Evolutionary conservation across 345 rosid genomes (phyloP), one percentile per base, ranked within the genome.

Genomic region (Hibiscus tridactylites): DNA sequence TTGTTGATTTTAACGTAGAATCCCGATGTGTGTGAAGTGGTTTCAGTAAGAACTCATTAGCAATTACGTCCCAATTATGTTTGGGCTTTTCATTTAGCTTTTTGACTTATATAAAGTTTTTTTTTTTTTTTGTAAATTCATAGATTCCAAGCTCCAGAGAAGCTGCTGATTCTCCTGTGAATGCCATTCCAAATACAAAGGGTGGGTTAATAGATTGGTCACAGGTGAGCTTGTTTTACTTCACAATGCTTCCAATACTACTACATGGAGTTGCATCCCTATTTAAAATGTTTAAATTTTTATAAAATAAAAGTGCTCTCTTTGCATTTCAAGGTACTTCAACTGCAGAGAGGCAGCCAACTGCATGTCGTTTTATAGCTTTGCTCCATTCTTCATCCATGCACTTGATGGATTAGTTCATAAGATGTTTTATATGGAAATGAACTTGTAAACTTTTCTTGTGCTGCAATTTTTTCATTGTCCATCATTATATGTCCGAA

Each of bases 151-250:
- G 80, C 78, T 84, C 92, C 64, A 80, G 71, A 74, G 97, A 92
- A 80, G 81, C 85, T 11, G 65, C 76, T 7, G 82, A 79, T 70
- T 80, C 97, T 71, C 76, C 79, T 61, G 80, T 87, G 24, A 78
- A 74, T 74, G 77, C 83, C 73, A 90, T 92, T 87, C 96, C 99
- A 1, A 90, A 89, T 76, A 89, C 90, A 52, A 80, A 88, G 81
- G 85, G 82, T 78, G 97, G 97, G 2, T 78, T 86, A 75, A 73
- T 95, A 68, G 99, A 95, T 81, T 95, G 97, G 99, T 89, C 97
- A 26, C 91, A 88, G 79, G 97, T 92, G 76, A 80, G 90, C 72
- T 75, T 16, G 60, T 50, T 52, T 16, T 50, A 2, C 58, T 24
- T 65, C 71, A 50, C 59, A 44, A 33, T 1, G 0, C 50, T 44